Evolutionary conservation across 129 eudicot genomes (phyloP).

Genomic region (Deinandra increscens): DNA sequence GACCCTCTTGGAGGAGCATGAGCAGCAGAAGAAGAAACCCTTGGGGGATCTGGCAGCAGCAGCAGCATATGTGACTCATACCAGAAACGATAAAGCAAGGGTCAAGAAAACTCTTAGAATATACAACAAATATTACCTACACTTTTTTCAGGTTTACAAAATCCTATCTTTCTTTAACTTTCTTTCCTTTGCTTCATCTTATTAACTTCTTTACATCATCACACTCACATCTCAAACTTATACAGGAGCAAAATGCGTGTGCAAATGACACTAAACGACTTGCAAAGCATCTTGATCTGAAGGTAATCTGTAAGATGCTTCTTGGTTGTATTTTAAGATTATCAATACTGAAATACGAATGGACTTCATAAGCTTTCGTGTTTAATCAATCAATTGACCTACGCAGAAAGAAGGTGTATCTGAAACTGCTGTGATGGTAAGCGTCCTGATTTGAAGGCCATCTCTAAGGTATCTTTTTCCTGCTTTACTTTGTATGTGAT

Average conservation of each 20-base stretch:
- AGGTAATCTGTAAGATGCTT: slow-evolving; percentile 22
- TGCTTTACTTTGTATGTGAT: not conserved
- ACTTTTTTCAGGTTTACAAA: slow-evolving; percentile 43
- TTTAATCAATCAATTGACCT: slow-evolving; percentile 11
- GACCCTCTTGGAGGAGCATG: too few species aligned
- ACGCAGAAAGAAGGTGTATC: slow-evolving; percentile 25
- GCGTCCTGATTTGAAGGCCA: slow-evolving; percentile 47
- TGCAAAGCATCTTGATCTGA: slow-evolving; percentile 16
- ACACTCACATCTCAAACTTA: slow-evolving; percentile 12
- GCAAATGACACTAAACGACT: not conserved
- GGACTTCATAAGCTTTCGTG: not conserved
- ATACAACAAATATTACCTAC: slow-evolving; percentile 42
- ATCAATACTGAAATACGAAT: not conserved
- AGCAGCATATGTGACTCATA: slow-evolving; percentile 21
- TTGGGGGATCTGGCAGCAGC: too few species aligned
- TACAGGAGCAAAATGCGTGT: slow-evolving; percentile 23
- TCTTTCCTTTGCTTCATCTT: too few species aligned
- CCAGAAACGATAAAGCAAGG: slow-evolving; percentile 29
- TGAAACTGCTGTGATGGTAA: slow-evolving; percentile 6
- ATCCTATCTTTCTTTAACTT: too few species aligned
- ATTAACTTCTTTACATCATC: not conserved
- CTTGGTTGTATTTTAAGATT: slow-evolving; percentile 1
- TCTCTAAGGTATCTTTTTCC: slow-evolving; percentile 34
- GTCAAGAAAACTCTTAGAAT: slow-evolving; percentile 38
- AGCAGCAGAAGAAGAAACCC: too few species aligned